Evolutionary conservation across 164 flowering plant species (phyloP).

Genomic region (Tetracentron sinense): DNA sequence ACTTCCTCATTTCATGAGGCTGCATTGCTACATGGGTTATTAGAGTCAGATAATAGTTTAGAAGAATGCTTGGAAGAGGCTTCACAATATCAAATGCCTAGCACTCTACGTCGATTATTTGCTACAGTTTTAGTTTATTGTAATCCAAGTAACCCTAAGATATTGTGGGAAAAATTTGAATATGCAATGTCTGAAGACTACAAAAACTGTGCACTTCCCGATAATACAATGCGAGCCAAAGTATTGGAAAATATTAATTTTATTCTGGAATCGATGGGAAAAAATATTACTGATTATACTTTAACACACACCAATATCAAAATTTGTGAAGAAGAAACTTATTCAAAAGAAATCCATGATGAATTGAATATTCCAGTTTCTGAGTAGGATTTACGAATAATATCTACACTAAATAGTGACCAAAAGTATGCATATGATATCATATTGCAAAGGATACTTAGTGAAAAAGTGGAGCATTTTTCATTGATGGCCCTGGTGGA

Average conservation of each 20-base stretch:
- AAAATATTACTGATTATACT: neutral
- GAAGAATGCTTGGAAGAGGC: neutral
- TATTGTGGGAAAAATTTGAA: slow-evolving; percentile 1
- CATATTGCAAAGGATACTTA: no score
- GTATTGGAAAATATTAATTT: no score
- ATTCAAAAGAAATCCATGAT: no score
- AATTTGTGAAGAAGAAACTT: neutral
- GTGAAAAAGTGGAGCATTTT: no score
- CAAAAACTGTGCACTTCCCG: no score
- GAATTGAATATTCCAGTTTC: no score
- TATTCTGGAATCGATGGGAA: neutral
- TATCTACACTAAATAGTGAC: no score
- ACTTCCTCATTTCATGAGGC: neutral
- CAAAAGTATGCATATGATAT: no score
- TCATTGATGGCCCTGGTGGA: no score
- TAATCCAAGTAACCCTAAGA: neutral
- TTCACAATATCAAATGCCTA: neutral
- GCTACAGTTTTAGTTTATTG: neutral
- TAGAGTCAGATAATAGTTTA: neutral
- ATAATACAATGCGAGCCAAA: no score
- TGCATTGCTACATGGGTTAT: neutral
- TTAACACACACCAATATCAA: neutral
- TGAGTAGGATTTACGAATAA: no score
- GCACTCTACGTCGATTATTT: neutral
- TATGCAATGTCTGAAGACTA: slow-evolving; percentile 7